Evolutionary conservation across 768 basidiomycete species (phyloP).

Genomic region (Macrolepiota dolichaula): DNA sequence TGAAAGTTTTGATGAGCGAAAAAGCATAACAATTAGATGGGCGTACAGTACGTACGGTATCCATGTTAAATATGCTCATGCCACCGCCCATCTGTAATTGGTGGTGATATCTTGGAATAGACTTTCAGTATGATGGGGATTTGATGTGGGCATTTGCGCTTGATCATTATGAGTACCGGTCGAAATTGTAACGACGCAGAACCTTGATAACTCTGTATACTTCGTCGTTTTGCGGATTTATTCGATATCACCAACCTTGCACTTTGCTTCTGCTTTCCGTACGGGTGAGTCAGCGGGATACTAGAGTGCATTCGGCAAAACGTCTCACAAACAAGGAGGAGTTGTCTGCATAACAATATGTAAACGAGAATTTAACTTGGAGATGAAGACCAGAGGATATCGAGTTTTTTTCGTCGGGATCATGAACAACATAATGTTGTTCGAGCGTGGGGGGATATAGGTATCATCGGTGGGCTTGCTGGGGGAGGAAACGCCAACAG

Average conservation of each 20-base stretch:
- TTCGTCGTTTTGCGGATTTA: slow-evolving; percentile 78
- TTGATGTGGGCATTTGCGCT: slow-evolving; percentile 55
- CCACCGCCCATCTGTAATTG: slow-evolving; percentile 56
- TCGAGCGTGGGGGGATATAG: slow-evolving; percentile 76
- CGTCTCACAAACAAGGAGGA: too few relatives aligned
- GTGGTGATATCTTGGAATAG: slow-evolving; percentile 40
- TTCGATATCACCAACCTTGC: slow-evolving; percentile 80
- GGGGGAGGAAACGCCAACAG: slow-evolving; percentile 57
- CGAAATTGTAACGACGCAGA: not conserved
- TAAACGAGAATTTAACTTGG: slow-evolving; percentile 91
- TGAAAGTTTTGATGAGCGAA: slow-evolving; percentile 10
- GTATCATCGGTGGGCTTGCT: slow-evolving; percentile 36
- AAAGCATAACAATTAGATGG: not conserved
- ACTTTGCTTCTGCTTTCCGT: slow-evolving; percentile 95
- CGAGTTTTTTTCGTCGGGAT: slow-evolving; percentile 86
- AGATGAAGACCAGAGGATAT: slow-evolving; percentile 93
- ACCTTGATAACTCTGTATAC: slow-evolving; percentile 74
- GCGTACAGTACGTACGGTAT: slow-evolving; percentile 38
- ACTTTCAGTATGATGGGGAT: not conserved
- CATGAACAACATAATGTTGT: slow-evolving; percentile 83
- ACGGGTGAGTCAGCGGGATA: slow-evolving; percentile 85
- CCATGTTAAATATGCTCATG: slow-evolving; percentile 55
- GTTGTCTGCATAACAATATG: slow-evolving; percentile 93
- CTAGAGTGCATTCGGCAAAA: slow-evolving; percentile 96
- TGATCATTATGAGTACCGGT: not conserved